Base-by-base conservation (phyloP, 2,329 filamentous ascomycete species). In the Gremmenia infestans region DNA sequence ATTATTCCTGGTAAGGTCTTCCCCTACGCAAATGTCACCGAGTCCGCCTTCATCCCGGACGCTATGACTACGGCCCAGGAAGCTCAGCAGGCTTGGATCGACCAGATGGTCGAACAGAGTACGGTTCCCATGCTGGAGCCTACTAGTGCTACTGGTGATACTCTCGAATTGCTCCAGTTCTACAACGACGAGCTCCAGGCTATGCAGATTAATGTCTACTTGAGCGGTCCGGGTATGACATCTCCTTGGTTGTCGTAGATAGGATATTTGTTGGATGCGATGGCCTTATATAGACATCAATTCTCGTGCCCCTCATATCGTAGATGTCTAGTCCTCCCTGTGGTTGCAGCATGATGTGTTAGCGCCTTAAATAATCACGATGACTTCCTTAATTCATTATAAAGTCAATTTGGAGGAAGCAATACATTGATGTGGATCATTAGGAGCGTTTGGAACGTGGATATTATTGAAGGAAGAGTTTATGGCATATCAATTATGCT, bases 141-240 rank as follows among this genome's bases (percentile, higher is more conserved):
- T 22, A 60, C 48, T 25, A 53, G 48, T 8, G 61, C 55, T 40
- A 62, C 60, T 17, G 61, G 61, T 51, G 61, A 63, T 28, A 60
- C 58, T 53, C 60, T 63, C 39, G 57, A 63, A 48, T 48, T 63
- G 51, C 60, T 63, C 50, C 61, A 62, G 46, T 62, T 53, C 49
- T 63, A 63, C 36, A 56, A 62, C 23, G 54, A 51, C 36, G 52
- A 60, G 58, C 61, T 63, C 49, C 60, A 62, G 52, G 61, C 57
- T 45, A 60, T 60, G 61, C 61, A 63, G 58, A 62, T 63, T 35
- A 62, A 60, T 42, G 53, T 63, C 25, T 60, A 62, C 45, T 45
- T 63, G 46, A 62, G 60, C 55, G 60, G 61, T 19, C 61, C 60
- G 28, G 40, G 48, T 19, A 63, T 62, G 58, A 57, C 49, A 53